Percentiles rank a stretch among this genome's conserved stretches.
Evolutionary conservation across 2,329 filamentous ascomycete species (phyloP).

Genomic region (Colletotrichum paranaense): DNA sequence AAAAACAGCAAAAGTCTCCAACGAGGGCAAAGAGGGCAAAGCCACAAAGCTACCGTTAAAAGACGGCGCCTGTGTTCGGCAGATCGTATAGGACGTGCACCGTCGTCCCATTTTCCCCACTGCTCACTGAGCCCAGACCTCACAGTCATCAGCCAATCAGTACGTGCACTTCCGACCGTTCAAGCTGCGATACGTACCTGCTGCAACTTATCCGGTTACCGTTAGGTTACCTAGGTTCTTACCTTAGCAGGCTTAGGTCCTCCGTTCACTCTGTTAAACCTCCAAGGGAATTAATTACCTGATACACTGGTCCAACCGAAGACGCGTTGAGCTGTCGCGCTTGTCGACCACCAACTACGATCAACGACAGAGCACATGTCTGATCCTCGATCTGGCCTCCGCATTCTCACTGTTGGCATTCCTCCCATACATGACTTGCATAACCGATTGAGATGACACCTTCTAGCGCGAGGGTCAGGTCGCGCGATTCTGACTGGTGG

Average conservation of each 20-base stretch:
- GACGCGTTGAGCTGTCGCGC: slow-evolving; percentile 8
- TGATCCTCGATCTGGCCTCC: not conserved
- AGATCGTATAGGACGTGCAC: slow-evolving; percentile 32
- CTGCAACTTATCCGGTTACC: no score
- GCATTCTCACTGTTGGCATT: not conserved
- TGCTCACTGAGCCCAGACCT: not conserved
- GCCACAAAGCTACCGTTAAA: slow-evolving; percentile 21
- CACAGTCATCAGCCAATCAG: not conserved
- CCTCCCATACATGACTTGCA: not conserved
- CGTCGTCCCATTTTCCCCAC: slow-evolving; percentile 1
- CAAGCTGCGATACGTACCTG: not conserved
- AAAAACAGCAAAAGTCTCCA: not conserved
- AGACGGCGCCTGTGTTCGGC: slow-evolving; percentile 28
- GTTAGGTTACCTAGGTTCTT: no score
- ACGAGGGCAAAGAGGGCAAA: not conserved
- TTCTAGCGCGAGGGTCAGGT: not conserved
- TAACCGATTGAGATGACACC: not conserved
- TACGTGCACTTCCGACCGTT: not conserved
- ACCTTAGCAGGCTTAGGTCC: no score
- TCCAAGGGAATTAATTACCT: not conserved
- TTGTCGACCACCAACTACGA: slow-evolving; percentile 5
- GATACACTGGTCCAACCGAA: not conserved
- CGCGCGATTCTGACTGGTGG: not conserved
- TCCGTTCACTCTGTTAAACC: no score
- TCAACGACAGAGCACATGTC: slow-evolving; percentile 3